Percentiles rank a stretch among this genome's conserved stretches.
Conservation (phyloP, 2,329 filamentous ascomycete genomes). For the Sporothrix schenckii region DNA sequence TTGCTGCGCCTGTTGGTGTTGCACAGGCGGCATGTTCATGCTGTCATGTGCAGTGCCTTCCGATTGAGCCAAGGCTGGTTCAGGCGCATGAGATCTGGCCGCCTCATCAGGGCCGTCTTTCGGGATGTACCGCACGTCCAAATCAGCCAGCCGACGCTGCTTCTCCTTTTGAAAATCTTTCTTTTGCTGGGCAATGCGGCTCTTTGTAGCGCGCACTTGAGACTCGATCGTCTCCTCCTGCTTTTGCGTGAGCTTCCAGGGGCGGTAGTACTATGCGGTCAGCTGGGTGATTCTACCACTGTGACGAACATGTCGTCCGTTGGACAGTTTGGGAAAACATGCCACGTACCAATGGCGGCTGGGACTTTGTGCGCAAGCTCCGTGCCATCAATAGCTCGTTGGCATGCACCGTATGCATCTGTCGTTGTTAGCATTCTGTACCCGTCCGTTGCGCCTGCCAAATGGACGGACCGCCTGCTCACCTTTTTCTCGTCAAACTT, state of each 20-base stretch:
- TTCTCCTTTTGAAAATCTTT: conserved; percentile 61
- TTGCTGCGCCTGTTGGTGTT: background rate
- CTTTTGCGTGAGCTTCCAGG: conserved; percentile 71
- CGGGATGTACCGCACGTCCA: conserved; percentile 39
- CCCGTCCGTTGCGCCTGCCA: background rate
- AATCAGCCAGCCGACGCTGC: conserved; percentile 47
- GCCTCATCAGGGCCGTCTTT: background rate
- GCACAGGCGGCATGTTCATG: background rate
- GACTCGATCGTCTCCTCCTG: conserved; percentile 72
- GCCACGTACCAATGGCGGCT: conserved; percentile 71
- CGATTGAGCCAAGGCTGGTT: background rate
- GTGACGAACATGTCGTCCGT: too few species aligned
- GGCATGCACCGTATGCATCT: conserved; percentile 71
- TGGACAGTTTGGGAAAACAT: background rate
- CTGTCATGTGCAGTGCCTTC: background rate
- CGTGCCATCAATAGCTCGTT: conserved; percentile 72
- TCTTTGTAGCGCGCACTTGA: conserved; percentile 69
- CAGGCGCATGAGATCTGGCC: background rate
- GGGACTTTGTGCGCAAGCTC: conserved; percentile 70
- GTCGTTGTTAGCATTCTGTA: conserved; percentile 38
- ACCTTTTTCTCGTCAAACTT: conserved; percentile 73
- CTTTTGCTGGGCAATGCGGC: conserved; percentile 65
- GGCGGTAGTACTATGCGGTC: conserved; percentile 72
- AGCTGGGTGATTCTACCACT: background rate
- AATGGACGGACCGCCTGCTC: background rate